These are phyloP conservation scores for Tuber indicum DNA, from an alignment of 495 filamentous ascomycete species.

Conservation along the genomic window DNA sequence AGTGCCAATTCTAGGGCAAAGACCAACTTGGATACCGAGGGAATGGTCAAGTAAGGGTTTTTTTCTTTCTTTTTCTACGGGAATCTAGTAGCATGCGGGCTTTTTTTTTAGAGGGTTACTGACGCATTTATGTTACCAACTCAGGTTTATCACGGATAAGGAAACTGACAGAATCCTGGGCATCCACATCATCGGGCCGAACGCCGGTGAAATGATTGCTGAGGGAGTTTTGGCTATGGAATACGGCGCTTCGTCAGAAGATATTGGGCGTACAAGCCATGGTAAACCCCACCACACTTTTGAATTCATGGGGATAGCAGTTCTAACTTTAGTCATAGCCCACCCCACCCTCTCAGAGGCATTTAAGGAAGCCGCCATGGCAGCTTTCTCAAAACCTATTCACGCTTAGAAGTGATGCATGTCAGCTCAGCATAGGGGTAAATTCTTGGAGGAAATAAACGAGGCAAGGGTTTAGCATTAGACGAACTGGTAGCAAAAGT, in stretches of 20 bases:
- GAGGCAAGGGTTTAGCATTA: background rate
- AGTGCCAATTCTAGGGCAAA: slow-evolving; percentile 95
- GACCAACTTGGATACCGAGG: slow-evolving; percentile 96
- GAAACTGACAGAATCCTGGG: slow-evolving; percentile 94
- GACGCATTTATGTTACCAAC: background rate
- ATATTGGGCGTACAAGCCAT: slow-evolving; percentile 91
- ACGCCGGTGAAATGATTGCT: slow-evolving; percentile 98
- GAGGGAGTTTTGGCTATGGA: slow-evolving; percentile 93
- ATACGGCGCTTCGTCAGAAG: slow-evolving; percentile 92
- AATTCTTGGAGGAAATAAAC: background rate
- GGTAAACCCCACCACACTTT: slow-evolving; percentile 40
- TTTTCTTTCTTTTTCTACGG: slow-evolving; percentile 7
- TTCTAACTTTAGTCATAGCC: slow-evolving; percentile 42
- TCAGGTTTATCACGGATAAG: slow-evolving; percentile 75
- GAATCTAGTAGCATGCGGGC: background rate
- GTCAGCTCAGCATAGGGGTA: background rate
- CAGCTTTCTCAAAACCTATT: slow-evolving; percentile 90
- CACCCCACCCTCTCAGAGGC: slow-evolving; percentile 95
- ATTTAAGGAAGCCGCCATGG: slow-evolving; percentile 99
- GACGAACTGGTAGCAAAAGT: background rate
- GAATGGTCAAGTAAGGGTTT: slow-evolving; percentile 66
- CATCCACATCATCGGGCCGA: slow-evolving; percentile 91
- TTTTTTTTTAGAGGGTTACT: slow-evolving; percentile 8
- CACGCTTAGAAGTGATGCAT: slow-evolving; percentile 62
- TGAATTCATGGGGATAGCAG: background rate